phyloP scores from a whole-genome alignment of 139 green algal genomes.

The Coelastrella sp. region DNA sequence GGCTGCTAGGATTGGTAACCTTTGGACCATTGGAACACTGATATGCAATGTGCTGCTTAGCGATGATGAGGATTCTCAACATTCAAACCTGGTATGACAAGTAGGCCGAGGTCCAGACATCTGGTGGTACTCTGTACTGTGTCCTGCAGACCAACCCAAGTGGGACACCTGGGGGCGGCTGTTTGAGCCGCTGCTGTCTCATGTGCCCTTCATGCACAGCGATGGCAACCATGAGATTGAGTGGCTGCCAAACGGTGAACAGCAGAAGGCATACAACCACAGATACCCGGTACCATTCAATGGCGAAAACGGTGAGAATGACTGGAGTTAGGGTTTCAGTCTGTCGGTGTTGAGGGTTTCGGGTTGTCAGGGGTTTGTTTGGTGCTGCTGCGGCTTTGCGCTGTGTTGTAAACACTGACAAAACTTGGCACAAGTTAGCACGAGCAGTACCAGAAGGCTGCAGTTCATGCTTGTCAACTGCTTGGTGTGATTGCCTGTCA shows the following conservation, averaged over 20 bases:
- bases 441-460: too few relatives aligned
- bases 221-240: constrained; percentile 81
- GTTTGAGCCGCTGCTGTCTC: constrained; percentile 65
- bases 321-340: not conserved
- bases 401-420: too few relatives aligned
- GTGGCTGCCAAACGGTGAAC: not conserved
- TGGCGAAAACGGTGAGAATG: not conserved
- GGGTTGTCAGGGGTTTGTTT: not conserved
- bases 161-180: constrained; percentile 85
- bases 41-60: not conserved
- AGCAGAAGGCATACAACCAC: constrained; percentile 55
- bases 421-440: too few relatives aligned
- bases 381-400: not conserved
- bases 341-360: not conserved
- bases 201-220: constrained; percentile 67
- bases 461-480: too few relatives aligned
- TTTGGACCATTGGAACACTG: not conserved
- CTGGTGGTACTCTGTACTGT: not conserved
- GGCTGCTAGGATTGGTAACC: not conserved
- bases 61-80: too few relatives aligned
- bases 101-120: not conserved
- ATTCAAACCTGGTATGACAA: too few relatives aligned
- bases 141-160: constrained; percentile 66
- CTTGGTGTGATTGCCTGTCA: too few relatives aligned
- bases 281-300: constrained; percentile 5